These are phyloP conservation scores for Detonula confervacea DNA, from an alignment of 352 stramenopile species.

Conservation along the genomic window DNA sequence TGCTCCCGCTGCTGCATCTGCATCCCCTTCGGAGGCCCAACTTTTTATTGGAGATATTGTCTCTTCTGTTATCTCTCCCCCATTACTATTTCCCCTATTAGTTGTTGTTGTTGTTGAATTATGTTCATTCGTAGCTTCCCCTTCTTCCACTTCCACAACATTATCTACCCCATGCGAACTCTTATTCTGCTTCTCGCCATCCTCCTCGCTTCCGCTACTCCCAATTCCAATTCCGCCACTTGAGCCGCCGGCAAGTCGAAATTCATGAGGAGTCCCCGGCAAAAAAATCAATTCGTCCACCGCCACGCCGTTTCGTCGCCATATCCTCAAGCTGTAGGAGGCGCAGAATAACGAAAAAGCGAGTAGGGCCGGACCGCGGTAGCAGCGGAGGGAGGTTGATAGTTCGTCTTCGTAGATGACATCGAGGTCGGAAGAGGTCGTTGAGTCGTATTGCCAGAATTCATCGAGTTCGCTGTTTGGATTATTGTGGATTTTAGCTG, in stretches of 20 bases:
- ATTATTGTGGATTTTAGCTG: too few species aligned
- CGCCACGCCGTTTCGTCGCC: conserved; percentile 80
- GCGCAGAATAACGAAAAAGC: conserved; percentile 78
- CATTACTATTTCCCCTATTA: too few species aligned
- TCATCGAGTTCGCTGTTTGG: conserved; percentile 34
- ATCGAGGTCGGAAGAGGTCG: too few species aligned
- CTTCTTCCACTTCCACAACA: background rate
- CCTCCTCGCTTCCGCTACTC: too few species aligned
- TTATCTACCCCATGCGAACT: conserved; percentile 2
- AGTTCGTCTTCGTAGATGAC: conserved; percentile 43
- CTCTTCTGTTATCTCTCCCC: background rate
- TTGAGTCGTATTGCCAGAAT: conserved; percentile 37
- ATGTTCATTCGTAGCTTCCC: background rate
- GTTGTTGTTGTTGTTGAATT: too few species aligned
- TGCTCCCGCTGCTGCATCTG: too few species aligned
- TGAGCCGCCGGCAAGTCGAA: conserved; percentile 14
- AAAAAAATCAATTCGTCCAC: conserved; percentile 85
- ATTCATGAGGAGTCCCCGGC: conserved; percentile 70
- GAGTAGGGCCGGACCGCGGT: conserved; percentile 68
- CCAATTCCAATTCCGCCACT: too few species aligned
- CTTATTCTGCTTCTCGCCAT: conserved; percentile 19
- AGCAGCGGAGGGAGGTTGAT: conserved; percentile 45
- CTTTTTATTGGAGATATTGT: conserved; percentile 20
- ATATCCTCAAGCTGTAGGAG: conserved; percentile 76
- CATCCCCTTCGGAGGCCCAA: conserved; percentile 43